Conservation (phyloP, 805 yeast species). For the Metschnikowia similis region DNA sequence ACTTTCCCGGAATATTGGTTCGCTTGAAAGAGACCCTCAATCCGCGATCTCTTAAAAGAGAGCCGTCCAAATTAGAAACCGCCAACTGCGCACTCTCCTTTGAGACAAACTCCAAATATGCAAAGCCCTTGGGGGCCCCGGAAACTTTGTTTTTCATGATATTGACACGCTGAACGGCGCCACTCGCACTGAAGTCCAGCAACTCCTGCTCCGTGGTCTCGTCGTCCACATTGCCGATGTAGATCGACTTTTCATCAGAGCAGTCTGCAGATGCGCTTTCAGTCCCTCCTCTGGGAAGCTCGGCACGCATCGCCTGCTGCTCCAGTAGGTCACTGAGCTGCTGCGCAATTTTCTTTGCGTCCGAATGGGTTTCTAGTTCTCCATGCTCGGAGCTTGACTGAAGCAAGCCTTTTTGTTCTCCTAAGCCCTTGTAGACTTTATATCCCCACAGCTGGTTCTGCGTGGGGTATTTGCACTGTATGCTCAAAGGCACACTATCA, state of each 20-base stretch:
- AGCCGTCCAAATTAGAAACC: slow-evolving; percentile 55
- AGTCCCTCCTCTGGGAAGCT: background rate
- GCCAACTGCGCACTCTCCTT: slow-evolving; percentile 63
- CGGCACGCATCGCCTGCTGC: background rate
- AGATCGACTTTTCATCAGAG: slow-evolving; percentile 71
- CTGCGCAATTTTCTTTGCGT: slow-evolving; percentile 40
- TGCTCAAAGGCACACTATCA: slow-evolving; percentile 23
- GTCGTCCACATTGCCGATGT: slow-evolving; percentile 83
- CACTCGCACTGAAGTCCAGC: slow-evolving; percentile 66
- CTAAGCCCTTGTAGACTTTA: slow-evolving; percentile 1
- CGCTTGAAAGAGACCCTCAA: slow-evolving; percentile 74
- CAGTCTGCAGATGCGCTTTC: slow-evolving; percentile 28
- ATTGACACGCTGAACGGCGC: slow-evolving; percentile 75
- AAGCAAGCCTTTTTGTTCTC: background rate
- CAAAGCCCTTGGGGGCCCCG: slow-evolving; percentile 84
- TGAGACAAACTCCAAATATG: slow-evolving; percentile 79
- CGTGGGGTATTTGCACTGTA: slow-evolving; percentile 3
- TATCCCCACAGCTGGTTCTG: slow-evolving; percentile 2
- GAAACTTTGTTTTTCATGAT: slow-evolving; percentile 68
- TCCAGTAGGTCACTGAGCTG: slow-evolving; percentile 12
- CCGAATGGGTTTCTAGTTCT: background rate
- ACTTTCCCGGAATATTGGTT: slow-evolving; percentile 74
- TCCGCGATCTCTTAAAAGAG: slow-evolving; percentile 62
- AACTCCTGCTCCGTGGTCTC: slow-evolving; percentile 74
- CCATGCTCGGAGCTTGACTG: background rate